A percentile compares a stretch with the other conserved stretches of the same genome.
phyloP scores from a whole-genome alignment of 371 early-diverging fungal species.

The Globomyces sp. region DNA sequence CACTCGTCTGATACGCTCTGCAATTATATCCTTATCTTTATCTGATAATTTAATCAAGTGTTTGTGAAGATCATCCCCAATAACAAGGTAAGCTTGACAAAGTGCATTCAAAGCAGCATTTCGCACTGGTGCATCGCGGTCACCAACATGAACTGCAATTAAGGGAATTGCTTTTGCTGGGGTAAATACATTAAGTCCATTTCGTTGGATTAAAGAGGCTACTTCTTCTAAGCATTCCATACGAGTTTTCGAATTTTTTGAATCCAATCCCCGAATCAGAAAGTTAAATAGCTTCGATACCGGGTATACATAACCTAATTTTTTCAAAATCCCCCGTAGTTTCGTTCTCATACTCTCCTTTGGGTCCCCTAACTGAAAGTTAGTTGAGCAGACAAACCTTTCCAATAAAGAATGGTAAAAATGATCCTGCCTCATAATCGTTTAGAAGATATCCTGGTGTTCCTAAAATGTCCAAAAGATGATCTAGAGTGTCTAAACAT shows the following conservation, averaged over 20 bases:
- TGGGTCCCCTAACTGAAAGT: slow-evolving; percentile 65
- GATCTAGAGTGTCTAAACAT: slow-evolving; percentile 74
- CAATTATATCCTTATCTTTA: slow-evolving; percentile 74
- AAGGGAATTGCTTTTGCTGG: slow-evolving; percentile 68
- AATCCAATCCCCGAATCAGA: slow-evolving; percentile 69
- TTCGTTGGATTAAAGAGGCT: slow-evolving; percentile 67
- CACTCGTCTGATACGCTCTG: slow-evolving; percentile 71
- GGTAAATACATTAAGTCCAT: slow-evolving; percentile 67
- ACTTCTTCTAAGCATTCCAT: slow-evolving; percentile 84
- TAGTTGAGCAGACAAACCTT: slow-evolving; percentile 40
- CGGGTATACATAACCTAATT: slow-evolving; percentile 71
- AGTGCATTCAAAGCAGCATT: slow-evolving; percentile 72
- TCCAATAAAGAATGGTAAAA: slow-evolving; percentile 75
- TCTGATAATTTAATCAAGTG: slow-evolving; percentile 70
- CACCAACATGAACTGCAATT: slow-evolving; percentile 73
- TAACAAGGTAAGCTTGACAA: slow-evolving; percentile 67
- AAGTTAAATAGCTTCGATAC: slow-evolving; percentile 70
- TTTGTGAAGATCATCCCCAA: slow-evolving; percentile 73
- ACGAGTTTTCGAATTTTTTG: slow-evolving; percentile 78
- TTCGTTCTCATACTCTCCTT: slow-evolving; percentile 76
- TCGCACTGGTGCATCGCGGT: slow-evolving; percentile 79
- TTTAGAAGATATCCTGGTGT: slow-evolving; percentile 57
- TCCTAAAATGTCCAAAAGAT: slow-evolving; percentile 62
- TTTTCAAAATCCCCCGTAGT: slow-evolving; percentile 63
- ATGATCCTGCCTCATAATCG: slow-evolving; percentile 77